These are phyloP conservation scores for Yarrowia sp. DNA, from an alignment of 805 yeast genomes.

Conservation along the genomic window DNA sequence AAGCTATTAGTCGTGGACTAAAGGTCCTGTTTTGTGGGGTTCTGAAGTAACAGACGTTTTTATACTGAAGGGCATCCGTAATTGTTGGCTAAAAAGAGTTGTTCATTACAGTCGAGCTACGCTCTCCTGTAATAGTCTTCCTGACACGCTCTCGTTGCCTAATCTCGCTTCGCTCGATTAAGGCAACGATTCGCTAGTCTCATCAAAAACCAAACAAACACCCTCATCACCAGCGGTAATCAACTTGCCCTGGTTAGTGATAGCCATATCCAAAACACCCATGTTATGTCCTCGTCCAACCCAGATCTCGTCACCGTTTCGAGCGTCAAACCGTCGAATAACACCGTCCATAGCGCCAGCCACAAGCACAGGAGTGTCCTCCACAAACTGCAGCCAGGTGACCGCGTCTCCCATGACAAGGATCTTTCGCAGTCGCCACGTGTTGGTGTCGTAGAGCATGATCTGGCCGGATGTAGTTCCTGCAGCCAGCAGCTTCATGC, in stretches of 20 bases:
- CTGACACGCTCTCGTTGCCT: not conserved
- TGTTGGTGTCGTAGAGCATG: constrained; percentile 78
- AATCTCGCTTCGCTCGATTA: not conserved
- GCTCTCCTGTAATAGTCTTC: not conserved
- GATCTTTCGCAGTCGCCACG: constrained; percentile 84
- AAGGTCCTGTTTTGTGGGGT: too few species aligned
- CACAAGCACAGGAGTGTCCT: constrained; percentile 56
- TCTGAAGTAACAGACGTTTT: too few species aligned
- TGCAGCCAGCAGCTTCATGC: constrained; percentile 71
- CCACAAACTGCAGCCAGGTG: constrained; percentile 75
- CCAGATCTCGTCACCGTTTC: constrained; percentile 80
- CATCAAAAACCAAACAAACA: constrained; percentile 75
- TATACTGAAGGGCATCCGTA: too few species aligned
- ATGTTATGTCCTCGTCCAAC: constrained; percentile 90
- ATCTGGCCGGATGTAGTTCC: constrained; percentile 91
- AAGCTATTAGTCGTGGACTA: too few species aligned
- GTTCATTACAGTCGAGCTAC: too few species aligned
- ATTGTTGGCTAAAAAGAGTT: too few species aligned
- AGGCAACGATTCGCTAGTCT: constrained; percentile 1
- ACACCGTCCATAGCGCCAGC: constrained; percentile 86
- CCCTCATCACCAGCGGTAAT: constrained; percentile 98
- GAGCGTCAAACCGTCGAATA: constrained; percentile 85
- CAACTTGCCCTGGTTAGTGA: constrained; percentile 70
- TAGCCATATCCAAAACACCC: constrained; percentile 88
- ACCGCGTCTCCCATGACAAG: constrained; percentile 79